Base-by-base conservation (phyloP, 1,139 yeast species). In the Sugiyamaella novakii region DNA sequence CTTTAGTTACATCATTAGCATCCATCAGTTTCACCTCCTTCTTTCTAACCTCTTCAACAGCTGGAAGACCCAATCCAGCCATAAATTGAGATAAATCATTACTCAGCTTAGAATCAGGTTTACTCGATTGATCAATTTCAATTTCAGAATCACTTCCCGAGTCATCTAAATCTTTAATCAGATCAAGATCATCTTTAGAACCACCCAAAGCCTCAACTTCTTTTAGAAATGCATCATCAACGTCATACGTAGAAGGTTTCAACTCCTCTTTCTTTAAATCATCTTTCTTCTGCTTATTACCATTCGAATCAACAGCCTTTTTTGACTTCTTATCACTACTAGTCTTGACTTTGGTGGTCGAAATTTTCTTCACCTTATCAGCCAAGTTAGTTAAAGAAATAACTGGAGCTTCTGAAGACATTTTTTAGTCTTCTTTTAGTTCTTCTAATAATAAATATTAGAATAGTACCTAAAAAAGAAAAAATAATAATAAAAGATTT, bases 31-130 rank as follows among this genome's bases (percentile, higher is more conserved):
- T 50, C 24, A 53, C 60, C 35, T 55, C 55, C 25, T 52, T 60
- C 39, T 41, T 49, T 35, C 46, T 50, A 45, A 56, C 57, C 51
- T 54, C 57, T 34, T 47, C 48, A 37, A 47, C 53, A 38, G 51
- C 50, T 11, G 35, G 43, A 21, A 87, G 73, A 0, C 95, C 95
- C 58, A 87, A 77, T 27, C 76, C 79, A 54, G 78, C 77, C 82
- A 89, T 82, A 63, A 87, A 84, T 14, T 71, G 72, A 25, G 77
- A 71, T 52, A 88, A 72, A 51, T 87, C 96, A 4, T 52, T 54
- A 14, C 27, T 25, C 11, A 65, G 54, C 10, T 44, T 50, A 6
- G 48, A 31, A 34, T 59, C 63, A 15, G 50, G 50, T 8, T 36
- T 37, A 5, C 47, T 46, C 7, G 46, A 51, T 6, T 48, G 57